Percentiles rank a stretch among this genome's conserved stretches.
Evolutionary conservation across 257 asterid species (phyloP).

Genomic region (Capsicum pubescens): DNA sequence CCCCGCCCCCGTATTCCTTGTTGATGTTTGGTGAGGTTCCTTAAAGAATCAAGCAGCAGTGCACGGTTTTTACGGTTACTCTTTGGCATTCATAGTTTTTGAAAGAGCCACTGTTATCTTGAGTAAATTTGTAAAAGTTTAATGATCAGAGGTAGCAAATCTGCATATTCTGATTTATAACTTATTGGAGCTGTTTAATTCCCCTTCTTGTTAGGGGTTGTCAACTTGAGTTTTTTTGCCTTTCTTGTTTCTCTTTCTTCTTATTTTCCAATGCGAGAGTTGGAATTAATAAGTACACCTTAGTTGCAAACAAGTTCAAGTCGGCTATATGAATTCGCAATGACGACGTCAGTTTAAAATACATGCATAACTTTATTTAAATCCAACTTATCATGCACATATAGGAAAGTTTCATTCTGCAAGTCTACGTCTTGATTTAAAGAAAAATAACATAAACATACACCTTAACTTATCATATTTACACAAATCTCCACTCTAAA

Average conservation of each 20-base stretch:
- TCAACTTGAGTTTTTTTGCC: background rate
- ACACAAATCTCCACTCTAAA: too few relatives aligned
- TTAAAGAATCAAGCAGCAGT: background rate
- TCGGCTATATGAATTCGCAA: background rate
- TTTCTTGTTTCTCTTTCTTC: background rate
- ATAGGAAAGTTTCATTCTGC: background rate
- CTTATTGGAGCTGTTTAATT: background rate
- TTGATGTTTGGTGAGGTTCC: constrained; percentile 2
- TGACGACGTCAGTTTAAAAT: too few relatives aligned
- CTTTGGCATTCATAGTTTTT: background rate
- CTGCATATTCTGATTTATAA: background rate
- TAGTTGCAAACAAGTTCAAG: background rate
- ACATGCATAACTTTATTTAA: background rate
- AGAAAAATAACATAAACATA: too few relatives aligned
- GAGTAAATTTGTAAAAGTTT: background rate
- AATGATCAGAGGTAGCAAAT: background rate
- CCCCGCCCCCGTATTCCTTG: background rate
- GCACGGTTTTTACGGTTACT: background rate
- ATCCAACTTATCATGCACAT: background rate
- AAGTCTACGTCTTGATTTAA: background rate
- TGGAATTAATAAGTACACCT: background rate
- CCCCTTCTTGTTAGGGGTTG: too few relatives aligned
- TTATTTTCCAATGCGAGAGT: too few relatives aligned
- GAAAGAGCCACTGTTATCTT: background rate
- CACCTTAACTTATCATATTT: too few relatives aligned